Conservation (phyloP, 2,329 filamentous ascomycete species). For the Ustulina deusta region DNA sequence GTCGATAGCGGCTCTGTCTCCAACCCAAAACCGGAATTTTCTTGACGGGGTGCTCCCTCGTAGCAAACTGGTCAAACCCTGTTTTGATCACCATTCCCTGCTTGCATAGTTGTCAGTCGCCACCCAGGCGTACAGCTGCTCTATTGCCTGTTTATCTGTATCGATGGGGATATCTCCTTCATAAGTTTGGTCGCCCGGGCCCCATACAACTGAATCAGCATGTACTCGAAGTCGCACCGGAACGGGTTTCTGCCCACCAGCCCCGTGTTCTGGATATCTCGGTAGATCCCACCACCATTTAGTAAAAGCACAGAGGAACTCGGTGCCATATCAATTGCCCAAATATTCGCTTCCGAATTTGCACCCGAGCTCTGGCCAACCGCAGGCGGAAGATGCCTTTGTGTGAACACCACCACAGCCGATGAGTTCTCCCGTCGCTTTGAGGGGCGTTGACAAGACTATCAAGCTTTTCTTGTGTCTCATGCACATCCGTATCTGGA, state of each 20-base stretch:
- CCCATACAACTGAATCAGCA: slow-evolving; percentile 13
- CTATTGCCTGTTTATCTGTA: background rate
- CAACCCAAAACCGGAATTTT: slow-evolving; percentile 17
- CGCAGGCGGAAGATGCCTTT: slow-evolving; percentile 25
- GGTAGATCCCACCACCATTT: no score
- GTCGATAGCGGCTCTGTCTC: slow-evolving; percentile 15
- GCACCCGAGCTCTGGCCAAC: slow-evolving; percentile 32
- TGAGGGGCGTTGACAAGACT: slow-evolving; percentile 14
- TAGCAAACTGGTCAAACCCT: slow-evolving; percentile 46
- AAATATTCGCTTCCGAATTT: slow-evolving; percentile 29
- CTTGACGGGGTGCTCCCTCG: slow-evolving; percentile 20
- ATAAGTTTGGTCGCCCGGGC: no score
- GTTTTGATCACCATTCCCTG: slow-evolving; percentile 40
- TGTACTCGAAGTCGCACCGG: slow-evolving; percentile 7
- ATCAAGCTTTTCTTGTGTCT: slow-evolving; percentile 23
- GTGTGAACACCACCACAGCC: background rate
- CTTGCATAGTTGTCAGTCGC: slow-evolving; percentile 18
- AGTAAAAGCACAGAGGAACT: no score
- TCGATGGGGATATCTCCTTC: background rate
- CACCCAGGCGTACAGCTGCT: slow-evolving; percentile 25
- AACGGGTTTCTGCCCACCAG: no score
- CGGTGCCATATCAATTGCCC: slow-evolving; percentile 27
- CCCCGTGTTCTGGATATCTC: no score
- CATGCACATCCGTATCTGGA: slow-evolving; percentile 4
- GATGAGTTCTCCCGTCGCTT: background rate